Percentiles rank a stretch among this genome's conserved stretches.
Conservation (phyloP, 2,329 filamentous ascomycete species). For the Coniochaeta sp. region DNA sequence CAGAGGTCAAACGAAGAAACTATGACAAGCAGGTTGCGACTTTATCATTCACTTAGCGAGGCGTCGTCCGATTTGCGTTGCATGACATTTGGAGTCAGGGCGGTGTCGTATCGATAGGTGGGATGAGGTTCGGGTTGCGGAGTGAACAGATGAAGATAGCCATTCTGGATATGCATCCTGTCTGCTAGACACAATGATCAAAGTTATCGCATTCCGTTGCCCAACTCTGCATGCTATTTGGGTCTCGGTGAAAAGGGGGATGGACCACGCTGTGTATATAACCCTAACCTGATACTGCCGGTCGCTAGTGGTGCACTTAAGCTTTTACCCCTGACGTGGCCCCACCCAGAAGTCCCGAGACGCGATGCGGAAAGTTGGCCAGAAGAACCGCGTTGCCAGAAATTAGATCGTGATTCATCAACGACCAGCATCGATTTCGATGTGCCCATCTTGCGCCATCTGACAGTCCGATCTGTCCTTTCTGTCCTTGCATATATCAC, state of each 20-base stretch:
- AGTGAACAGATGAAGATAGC: no score
- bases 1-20: background rate
- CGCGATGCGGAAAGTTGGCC: conserved; percentile 1
- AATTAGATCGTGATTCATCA: background rate
- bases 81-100: no score
- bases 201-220: no score
- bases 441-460: background rate
- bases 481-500: background rate
- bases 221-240: no score
- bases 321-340: background rate
- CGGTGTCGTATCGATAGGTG: no score
- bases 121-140: no score
- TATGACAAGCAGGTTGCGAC: background rate
- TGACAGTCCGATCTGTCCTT: background rate
- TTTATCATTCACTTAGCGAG: background rate
- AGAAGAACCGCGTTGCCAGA: background rate
- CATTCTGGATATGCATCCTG: no score
- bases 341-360: background rate
- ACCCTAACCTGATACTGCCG: background rate
- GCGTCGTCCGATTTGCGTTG: background rate
- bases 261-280: background rate
- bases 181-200: no score
- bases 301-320: background rate
- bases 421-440: background rate
- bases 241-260: no score